These are phyloP conservation scores for Osmanthus fragrans DNA, from an alignment of 257 asterid genomes.

Conservation along the genomic window DNA sequence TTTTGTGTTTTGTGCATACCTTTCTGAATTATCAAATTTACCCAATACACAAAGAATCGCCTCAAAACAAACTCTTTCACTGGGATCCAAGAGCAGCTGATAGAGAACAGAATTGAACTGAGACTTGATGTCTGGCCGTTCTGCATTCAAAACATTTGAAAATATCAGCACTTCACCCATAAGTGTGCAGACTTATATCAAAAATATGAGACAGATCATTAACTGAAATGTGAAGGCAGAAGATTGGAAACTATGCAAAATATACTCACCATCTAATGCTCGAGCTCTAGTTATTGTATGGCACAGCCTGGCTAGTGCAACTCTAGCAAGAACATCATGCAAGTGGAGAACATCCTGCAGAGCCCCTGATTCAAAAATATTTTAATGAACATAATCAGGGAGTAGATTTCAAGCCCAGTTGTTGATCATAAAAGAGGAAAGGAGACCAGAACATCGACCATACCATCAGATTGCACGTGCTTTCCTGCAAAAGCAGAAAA, in stretches of 20 bases:
- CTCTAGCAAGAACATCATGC: conserved; percentile 99
- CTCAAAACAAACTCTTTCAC: conserved; percentile 98
- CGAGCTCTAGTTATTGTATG: conserved; percentile 90
- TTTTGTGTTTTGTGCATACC: conserved; percentile 42
- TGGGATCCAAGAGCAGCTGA: conserved; percentile 96
- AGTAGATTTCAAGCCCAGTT: conserved; percentile 30
- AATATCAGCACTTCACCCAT: conserved; percentile 23
- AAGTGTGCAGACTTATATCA: background rate
- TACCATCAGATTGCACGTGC: conserved; percentile 91
- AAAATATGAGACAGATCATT: conserved; percentile 1
- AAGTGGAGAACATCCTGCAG: conserved; percentile 94
- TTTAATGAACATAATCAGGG: conserved; percentile 28
- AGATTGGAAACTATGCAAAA: conserved; percentile 15
- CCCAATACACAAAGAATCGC: conserved; percentile 95
- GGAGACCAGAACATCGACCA: conserved; percentile 28
- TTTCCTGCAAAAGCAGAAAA: conserved; percentile 67
- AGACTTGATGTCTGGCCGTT: conserved; percentile 83
- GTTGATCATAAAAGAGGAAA: conserved; percentile 14
- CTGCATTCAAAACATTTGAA: conserved; percentile 44
- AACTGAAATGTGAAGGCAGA: background rate
- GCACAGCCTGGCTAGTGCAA: conserved; percentile 94
- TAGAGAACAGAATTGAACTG: conserved; percentile 84
- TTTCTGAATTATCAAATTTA: conserved; percentile 80
- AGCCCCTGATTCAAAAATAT: conserved; percentile 72
- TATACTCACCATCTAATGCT: conserved; percentile 75